Percentiles rank a stretch among this genome's conserved stretches.
phyloP scores from a whole-genome alignment of 441 rosid species.

The Jatropha multifida region DNA sequence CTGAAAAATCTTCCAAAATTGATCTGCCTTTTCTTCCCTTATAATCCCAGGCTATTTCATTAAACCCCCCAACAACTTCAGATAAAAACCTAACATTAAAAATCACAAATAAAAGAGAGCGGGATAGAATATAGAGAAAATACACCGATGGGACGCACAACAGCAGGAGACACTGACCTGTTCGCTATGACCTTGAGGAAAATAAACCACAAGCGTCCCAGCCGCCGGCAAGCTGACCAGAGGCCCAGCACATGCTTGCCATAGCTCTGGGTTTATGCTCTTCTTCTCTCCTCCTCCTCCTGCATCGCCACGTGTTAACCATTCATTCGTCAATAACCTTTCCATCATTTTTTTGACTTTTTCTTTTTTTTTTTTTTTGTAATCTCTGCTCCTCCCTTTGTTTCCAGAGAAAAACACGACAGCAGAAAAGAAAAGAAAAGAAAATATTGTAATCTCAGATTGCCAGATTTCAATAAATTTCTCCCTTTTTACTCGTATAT shows the following conservation, averaged over 20 bases:
- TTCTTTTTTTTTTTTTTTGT: not conserved
- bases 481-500: not conserved
- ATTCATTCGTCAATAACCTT: conserved; percentile 14
- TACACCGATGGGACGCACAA: not conserved
- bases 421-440: not conserved
- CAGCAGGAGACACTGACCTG: conserved; percentile 35
- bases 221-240: conserved; percentile 54
- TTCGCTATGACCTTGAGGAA: conserved; percentile 77
- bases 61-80: conserved; percentile 6
- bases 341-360: conserved; percentile 9
- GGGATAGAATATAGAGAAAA: not conserved
- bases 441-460: not conserved
- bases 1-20: not conserved
- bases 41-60: conserved; percentile 14
- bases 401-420: conserved; percentile 11
- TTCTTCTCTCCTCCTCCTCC: conserved; percentile 54
- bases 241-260: conserved; percentile 79
- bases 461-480: not conserved
- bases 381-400: not conserved
- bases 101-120: not conserved
- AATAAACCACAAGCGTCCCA: conserved; percentile 63
- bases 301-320: conserved; percentile 23
- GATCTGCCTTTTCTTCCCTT: conserved; percentile 9
- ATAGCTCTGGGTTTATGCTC: conserved; percentile 61
- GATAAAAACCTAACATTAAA: not conserved